Percentiles rank a stretch among this genome's conserved stretches.
These are phyloP conservation scores for Thalassiosira hispida DNA, from an alignment of 352 stramenopile species.

Conservation along the genomic window DNA sequence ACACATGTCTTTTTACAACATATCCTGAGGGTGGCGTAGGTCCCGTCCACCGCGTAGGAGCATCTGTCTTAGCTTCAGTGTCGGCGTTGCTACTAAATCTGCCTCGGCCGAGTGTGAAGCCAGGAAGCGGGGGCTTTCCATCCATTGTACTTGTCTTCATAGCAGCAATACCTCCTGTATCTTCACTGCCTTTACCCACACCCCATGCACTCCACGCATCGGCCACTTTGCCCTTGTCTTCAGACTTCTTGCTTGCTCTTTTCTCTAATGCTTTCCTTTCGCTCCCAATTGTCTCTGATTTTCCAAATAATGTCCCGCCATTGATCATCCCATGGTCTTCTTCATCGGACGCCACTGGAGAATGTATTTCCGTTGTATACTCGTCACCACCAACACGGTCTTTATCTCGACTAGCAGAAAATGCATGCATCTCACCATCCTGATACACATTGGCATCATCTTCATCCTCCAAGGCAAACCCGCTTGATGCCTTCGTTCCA, in stretches of 20 bases:
- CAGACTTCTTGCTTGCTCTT: neutral
- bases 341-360: conserved; percentile 58
- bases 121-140: conserved; percentile 58
- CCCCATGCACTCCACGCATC: conserved; percentile 58
- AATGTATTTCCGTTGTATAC: conserved; percentile 73
- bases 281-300: neutral
- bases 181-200: conserved; percentile 1
- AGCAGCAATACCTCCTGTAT: neutral
- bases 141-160: conserved; percentile 27
- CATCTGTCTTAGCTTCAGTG: conserved; percentile 24
- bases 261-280: neutral
- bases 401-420: conserved; percentile 16
- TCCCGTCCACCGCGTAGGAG: conserved; percentile 54
- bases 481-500: conserved; percentile 64
- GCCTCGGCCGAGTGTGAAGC: conserved; percentile 67
- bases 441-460: conserved; percentile 79
- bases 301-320: conserved; percentile 2
- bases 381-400: conserved; percentile 32
- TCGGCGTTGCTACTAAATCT: conserved; percentile 1
- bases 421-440: conserved; percentile 21
- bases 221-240: conserved; percentile 26
- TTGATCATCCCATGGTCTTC: conserved; percentile 55
- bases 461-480: conserved; percentile 80
- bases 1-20: conserved; percentile 62
- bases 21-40: conserved; percentile 69